Base-by-base conservation (phyloP, 331 rosid genomes). In the Arachis monticola region DNA sequence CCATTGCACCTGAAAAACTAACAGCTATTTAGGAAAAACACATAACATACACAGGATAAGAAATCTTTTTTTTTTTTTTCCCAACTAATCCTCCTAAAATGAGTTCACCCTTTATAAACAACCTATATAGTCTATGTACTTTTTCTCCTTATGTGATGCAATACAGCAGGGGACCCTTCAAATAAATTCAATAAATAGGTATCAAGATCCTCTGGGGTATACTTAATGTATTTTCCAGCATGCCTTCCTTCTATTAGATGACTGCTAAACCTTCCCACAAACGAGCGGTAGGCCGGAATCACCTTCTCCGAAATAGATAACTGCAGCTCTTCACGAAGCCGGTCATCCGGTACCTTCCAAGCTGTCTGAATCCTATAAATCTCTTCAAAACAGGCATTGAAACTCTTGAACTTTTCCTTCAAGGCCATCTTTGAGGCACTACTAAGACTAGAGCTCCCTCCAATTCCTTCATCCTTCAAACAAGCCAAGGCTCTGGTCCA, bases 401-500 rank as follows among this genome's bases (percentile, higher is more conserved):
- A 95, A 75, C 67, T 90, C 92, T 88, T 95, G 83, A 95, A 92
- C 78, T 90, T 88, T 67, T 95, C 99, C 88, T 92, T 95, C 88
- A 95, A 80, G 72, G 97, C 97, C 81, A 80, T 78, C 88, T 76
- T 95, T 0, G 97, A 88, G 55, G 93, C 97, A 80, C 84, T 92
- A 68, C 40, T 88, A 22, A 22, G 27, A 65, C 40, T 90, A 17
- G 91, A 60, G 84, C 91, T 92, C 79, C 96, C 92, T 48, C 99
- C 93, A 64, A 92, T 74, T n/a, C 99, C 97, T 76, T 87, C 97
- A 65, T 95, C 97, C 91, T 87, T 95, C 86, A 95, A 86, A 84
- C 90, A 90, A 58, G 83, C 73, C 85, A 95, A 85, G 7, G 90
- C 91, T 87, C 85, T 95, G 85, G 78, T 95, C 99, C 99, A 95